These are phyloP conservation scores for Vinca major DNA, from an alignment of 305 asterid genomes.

Conservation along the genomic window DNA sequence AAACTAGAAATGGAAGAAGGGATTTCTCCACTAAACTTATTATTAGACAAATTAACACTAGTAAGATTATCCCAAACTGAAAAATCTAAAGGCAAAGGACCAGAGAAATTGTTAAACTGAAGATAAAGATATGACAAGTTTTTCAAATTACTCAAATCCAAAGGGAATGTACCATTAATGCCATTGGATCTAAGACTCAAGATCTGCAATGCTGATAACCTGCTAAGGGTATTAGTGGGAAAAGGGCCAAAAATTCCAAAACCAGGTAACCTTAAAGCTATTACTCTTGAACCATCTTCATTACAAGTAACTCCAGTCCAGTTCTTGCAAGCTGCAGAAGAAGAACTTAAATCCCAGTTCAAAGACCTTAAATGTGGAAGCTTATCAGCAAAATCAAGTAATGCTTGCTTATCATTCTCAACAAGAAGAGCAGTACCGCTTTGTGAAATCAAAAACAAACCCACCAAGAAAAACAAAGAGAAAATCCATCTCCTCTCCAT, in stretches of 20 bases:
- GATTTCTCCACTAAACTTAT: slow-evolving; percentile 52
- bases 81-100: slow-evolving; percentile 66
- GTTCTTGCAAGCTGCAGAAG: slow-evolving; percentile 48
- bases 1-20: slow-evolving; percentile 49
- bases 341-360: slow-evolving; percentile 47
- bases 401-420: slow-evolving; percentile 65
- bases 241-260: slow-evolving; percentile 78
- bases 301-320: slow-evolving; percentile 75
- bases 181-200: slow-evolving; percentile 89
- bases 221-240: slow-evolving; percentile 54
- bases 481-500: slow-evolving; percentile 31
- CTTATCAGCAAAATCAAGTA: slow-evolving; percentile 50
- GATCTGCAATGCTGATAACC: slow-evolving; percentile 73
- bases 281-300: slow-evolving; percentile 65
- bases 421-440: slow-evolving; percentile 27
- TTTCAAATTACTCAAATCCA: slow-evolving; percentile 55
- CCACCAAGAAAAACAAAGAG: slow-evolving; percentile 26
- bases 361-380: slow-evolving; percentile 40
- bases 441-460: slow-evolving; percentile 23
- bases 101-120: slow-evolving; percentile 69
- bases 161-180: slow-evolving; percentile 61
- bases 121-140: slow-evolving; percentile 68
- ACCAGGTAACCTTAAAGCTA: slow-evolving; percentile 63
- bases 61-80: slow-evolving; percentile 62
- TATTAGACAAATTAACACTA: slow-evolving; percentile 52